phyloP scores from a whole-genome alignment of 768 basidiomycete genomes.

The Lyophyllum semitale region DNA sequence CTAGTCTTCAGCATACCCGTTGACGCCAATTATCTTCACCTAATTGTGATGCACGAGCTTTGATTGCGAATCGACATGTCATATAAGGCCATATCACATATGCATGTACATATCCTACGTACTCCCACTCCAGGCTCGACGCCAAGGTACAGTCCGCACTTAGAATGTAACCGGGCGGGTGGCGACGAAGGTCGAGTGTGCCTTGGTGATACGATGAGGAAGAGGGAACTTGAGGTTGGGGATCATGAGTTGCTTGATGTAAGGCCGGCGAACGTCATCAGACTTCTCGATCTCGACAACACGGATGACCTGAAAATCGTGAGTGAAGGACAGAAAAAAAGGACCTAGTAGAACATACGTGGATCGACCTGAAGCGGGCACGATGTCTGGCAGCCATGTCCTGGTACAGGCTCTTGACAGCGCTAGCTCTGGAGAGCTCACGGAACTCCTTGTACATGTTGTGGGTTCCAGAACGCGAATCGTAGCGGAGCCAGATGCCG shows the following conservation, averaged over 20 bases:
- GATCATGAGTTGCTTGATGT: slow-evolving; percentile 94
- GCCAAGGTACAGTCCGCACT: slow-evolving; percentile 12
- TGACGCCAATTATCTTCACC: no score
- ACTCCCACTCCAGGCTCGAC: slow-evolving; percentile 1
- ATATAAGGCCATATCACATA: slow-evolving; percentile 19
- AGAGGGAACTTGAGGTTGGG: slow-evolving; percentile 97
- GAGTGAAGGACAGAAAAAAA: background rate
- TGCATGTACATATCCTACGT: slow-evolving; percentile 18
- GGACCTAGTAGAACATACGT: slow-evolving; percentile 53
- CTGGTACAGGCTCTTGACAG: slow-evolving; percentile 96
- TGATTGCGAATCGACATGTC: slow-evolving; percentile 23
- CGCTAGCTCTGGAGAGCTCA: slow-evolving; percentile 91
- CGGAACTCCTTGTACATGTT: slow-evolving; percentile 99
- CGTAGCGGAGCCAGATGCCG: slow-evolving; percentile 99
- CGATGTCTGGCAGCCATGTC: slow-evolving; percentile 99
- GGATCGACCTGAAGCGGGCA: slow-evolving; percentile 98
- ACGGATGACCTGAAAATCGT: slow-evolving; percentile 79
- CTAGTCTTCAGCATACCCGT: no score
- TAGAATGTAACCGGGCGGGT: slow-evolving; percentile 76
- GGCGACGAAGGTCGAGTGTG: slow-evolving; percentile 80
- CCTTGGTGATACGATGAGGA: slow-evolving; percentile 83
- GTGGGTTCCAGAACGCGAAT: slow-evolving; percentile 99
- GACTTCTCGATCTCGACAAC: slow-evolving; percentile 94
- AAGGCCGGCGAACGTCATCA: slow-evolving; percentile 90
- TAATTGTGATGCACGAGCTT: no score